phyloP scores from a whole-genome alignment of 2,329 filamentous ascomycete species.

The Penicillium decumbens region DNA sequence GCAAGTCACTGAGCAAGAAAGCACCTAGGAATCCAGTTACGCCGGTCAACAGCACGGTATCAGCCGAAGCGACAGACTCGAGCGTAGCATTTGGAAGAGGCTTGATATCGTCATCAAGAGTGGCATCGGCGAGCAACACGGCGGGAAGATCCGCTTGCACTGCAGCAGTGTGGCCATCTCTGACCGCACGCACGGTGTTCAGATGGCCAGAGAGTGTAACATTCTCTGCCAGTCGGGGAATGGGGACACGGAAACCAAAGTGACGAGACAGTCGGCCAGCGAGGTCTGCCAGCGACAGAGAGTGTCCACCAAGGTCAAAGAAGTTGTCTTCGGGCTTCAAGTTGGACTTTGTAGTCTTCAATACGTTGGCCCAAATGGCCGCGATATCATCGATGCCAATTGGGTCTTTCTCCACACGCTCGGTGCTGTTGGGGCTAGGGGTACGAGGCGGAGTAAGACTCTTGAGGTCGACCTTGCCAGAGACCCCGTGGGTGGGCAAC shows the following conservation, averaged over 20 bases:
- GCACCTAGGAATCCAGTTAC: conserved; percentile 72
- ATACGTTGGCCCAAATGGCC: conserved; percentile 65
- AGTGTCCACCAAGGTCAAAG: conserved; percentile 77
- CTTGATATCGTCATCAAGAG: conserved; percentile 65
- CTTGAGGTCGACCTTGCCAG: conserved; percentile 72
- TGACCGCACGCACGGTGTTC: conserved; percentile 63
- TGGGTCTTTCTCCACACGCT: conserved; percentile 54
- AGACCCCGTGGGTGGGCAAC: conserved; percentile 71
- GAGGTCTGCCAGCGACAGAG: conserved; percentile 69
- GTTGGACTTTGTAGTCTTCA: conserved; percentile 59
- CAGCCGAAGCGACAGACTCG: conserved; percentile 58
- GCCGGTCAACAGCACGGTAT: conserved; percentile 68
- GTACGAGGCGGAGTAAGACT: conserved; percentile 61
- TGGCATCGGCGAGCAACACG: conserved; percentile 62
- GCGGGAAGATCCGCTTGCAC: conserved; percentile 71
- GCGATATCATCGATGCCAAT: conserved; percentile 64
- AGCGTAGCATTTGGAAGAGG: conserved; percentile 50
- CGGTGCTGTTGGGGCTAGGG: conserved; percentile 44
- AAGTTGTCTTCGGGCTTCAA: conserved; percentile 70
- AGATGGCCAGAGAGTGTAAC: conserved; percentile 70
- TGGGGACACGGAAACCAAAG: conserved; percentile 68
- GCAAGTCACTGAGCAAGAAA: conserved; percentile 64
- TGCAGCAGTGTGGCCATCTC: conserved; percentile 68
- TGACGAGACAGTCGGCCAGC: conserved; percentile 64
- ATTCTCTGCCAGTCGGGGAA: conserved; percentile 65